Evolutionary conservation across 2,329 filamentous ascomycete genomes (phyloP).

Genomic region (Penicillium thymicola): DNA sequence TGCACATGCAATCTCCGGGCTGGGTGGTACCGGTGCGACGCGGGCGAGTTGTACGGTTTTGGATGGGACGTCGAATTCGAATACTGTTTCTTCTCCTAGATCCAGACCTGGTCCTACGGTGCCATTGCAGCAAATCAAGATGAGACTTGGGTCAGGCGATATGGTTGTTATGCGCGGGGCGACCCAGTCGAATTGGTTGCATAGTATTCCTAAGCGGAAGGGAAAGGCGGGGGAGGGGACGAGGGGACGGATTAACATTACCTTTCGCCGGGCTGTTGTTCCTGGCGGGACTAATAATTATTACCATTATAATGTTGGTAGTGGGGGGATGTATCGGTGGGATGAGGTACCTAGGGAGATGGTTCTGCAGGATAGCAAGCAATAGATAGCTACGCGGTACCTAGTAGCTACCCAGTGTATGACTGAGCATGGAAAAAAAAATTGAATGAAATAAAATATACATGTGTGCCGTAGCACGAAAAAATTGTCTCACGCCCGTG

Average conservation of each 20-base stretch:
- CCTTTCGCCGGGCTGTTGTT: constrained; percentile 68
- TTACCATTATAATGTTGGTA: constrained; percentile 78
- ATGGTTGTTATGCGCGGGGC: constrained; percentile 74
- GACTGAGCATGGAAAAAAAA: background rate
- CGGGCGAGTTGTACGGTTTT: background rate
- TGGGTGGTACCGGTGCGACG: background rate
- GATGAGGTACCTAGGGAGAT: constrained; percentile 44
- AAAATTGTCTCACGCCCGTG: background rate
- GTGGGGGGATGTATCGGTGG: constrained; percentile 67
- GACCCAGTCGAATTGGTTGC: constrained; percentile 75
- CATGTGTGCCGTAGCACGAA: constrained; percentile 6
- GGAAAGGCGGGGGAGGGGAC: constrained; percentile 56
- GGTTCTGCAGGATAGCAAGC: constrained; percentile 6
- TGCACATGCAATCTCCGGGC: background rate
- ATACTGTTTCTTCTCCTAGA: background rate
- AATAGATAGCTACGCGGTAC: background rate
- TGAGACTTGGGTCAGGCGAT: constrained; percentile 63
- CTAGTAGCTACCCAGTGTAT: background rate
- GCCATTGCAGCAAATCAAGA: constrained; percentile 44
- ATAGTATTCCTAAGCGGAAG: constrained; percentile 72
- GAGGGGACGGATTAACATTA: constrained; percentile 71
- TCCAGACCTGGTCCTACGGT: background rate
- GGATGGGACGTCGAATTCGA: background rate
- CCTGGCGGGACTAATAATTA: constrained; percentile 76
- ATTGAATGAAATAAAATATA: constrained; percentile 4